Evolutionary conservation across 2,329 filamentous ascomycete species (phyloP), one percentile per base, ranked within the genome.

Genomic region (Beauveria pseudobassiana): DNA sequence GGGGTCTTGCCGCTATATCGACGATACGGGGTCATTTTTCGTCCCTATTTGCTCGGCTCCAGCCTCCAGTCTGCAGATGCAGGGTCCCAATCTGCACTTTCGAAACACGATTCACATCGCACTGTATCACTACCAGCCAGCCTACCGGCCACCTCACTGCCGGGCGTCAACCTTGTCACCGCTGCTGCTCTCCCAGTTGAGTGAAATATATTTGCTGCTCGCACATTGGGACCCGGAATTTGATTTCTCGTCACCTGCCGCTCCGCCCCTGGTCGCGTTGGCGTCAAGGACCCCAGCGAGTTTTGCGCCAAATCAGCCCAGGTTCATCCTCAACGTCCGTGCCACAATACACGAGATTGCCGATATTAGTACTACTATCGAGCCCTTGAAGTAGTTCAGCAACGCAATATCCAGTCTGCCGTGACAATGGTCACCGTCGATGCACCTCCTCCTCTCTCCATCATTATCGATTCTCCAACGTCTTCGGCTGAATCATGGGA

Each of bases 61-160:
- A 59, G 48, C 57, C 57, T 51, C 38, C 48, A 53, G 48, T 45
- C 57, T 51, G 46, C 48, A 53, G 38, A 49, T 51, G 46, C 48
- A 60, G 38, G 57, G 46, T 52, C 49, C 45, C 49, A 60, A 42
- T 53, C 48, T 34, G 26, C 46, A 22, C 28, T 51, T 34, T 60
- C 52, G 57, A 60, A 60, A 60, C 57, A 60, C 57, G 38, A 60
- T 60, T 59, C 57, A 45, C 57, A 59, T 52, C 57, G 56, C 57
- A 60, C 48, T 26, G 28, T 46, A 57, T 38, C 28, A 8, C 43
- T 3, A 26, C 18, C 16, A 30, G 18, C 10, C 38, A 45, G 6
- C 26, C 12, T 10, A 20, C 43, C 54, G 38, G 45, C 43, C 42
- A 55, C 52, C 34, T 30, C 10, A 28, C 40, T 45, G 12, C n/a